A percentile compares a stretch with the other conserved stretches of the same genome.
Conservation (phyloP, 2,329 filamentous ascomycete species). For the Colletotrichum sp. region DNA sequence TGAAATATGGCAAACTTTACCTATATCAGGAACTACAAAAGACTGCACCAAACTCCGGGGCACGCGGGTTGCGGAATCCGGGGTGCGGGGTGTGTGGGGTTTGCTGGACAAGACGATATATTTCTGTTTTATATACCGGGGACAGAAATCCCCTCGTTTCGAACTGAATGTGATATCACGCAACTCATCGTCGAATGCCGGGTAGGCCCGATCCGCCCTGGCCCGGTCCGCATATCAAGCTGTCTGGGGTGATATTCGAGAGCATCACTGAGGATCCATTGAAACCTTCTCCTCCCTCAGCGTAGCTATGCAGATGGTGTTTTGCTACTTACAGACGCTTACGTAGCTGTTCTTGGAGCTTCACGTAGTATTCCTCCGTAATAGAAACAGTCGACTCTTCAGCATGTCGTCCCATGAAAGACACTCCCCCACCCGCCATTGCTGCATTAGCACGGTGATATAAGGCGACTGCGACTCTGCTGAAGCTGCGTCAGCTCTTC, state of each 20-base stretch:
- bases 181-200: not conserved
- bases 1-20: not conserved
- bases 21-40: accelerated
- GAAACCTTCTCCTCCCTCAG: not conserved
- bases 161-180: not conserved
- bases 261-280: not conserved
- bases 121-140: not conserved
- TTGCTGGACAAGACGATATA: not conserved
- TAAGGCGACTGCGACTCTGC: not conserved
- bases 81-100: not conserved
- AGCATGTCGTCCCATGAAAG: not conserved
- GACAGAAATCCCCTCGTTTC: not conserved
- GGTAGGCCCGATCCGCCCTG: not conserved
- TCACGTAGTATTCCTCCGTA: not conserved
- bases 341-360: not conserved
- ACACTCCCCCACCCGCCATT: not conserved
- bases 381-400: not conserved
- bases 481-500: not conserved
- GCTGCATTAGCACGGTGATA: not conserved
- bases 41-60: not conserved
- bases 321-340: not conserved
- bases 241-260: not conserved
- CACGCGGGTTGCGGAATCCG: not conserved
- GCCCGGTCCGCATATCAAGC: not conserved
- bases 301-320: not conserved